These are phyloP conservation scores for Fusarium sp. DNA, from an alignment of 2,329 filamentous ascomycete genomes.

Conservation along the genomic window DNA sequence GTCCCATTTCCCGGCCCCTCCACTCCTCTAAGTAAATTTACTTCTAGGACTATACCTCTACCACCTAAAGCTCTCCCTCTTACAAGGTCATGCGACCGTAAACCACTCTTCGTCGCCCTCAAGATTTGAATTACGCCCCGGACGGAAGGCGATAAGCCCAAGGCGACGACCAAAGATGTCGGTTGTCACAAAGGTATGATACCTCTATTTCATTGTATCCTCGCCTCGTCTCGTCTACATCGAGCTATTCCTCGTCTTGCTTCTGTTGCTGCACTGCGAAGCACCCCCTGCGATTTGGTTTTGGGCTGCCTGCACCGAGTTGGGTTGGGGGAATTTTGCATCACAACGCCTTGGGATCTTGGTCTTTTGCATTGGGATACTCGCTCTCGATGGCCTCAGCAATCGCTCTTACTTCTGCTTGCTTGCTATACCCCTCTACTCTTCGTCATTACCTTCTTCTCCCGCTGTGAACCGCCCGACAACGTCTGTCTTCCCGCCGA, in stretches of 20 bases:
- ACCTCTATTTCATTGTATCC: constrained; percentile 4
- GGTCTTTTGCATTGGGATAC: constrained; percentile 6
- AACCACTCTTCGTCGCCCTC: constrained; percentile 56
- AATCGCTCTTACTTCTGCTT: constrained; percentile 4
- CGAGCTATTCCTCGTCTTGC: constrained; percentile 1
- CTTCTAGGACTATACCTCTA: constrained; percentile 11
- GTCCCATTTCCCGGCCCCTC: constrained; percentile 21
- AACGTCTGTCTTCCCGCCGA: constrained; percentile 9
- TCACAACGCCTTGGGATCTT: constrained; percentile 19
- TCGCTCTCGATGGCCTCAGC: constrained; percentile 32
- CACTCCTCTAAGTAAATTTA: constrained; percentile 21
- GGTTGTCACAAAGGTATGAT: constrained; percentile 72
- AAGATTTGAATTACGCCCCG: constrained; percentile 53
- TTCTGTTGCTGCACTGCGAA: constrained; percentile 2
- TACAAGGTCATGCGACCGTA: constrained; percentile 60
- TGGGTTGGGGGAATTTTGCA: constrained; percentile 22
- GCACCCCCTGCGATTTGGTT: constrained; percentile 15
- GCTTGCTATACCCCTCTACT: background rate
- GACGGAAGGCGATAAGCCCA: constrained; percentile 66
- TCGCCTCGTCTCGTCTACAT: constrained; percentile 1
- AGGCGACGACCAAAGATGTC: constrained; percentile 69
- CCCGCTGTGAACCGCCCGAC: constrained; percentile 1
- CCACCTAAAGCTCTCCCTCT: constrained; percentile 44
- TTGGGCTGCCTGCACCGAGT: constrained; percentile 5
- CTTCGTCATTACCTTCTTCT: background rate